These are phyloP conservation scores for Suhomyces taliae DNA, from an alignment of 1,139 yeast genomes.

Conservation along the genomic window DNA sequence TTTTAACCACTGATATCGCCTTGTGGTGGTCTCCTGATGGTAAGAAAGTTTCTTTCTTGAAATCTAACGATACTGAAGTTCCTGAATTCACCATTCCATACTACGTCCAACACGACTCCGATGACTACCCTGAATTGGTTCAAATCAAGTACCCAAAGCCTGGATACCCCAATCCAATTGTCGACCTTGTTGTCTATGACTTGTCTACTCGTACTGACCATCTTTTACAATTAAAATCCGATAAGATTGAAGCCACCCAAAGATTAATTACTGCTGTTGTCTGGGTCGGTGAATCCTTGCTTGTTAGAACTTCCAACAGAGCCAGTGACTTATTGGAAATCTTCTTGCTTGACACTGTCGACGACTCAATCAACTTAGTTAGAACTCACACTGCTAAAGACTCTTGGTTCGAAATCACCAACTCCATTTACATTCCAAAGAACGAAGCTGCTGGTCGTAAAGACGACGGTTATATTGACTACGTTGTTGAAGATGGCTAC, in stretches of 20 bases:
- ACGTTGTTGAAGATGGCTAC: constrained; percentile 52
- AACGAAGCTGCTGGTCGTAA: constrained; percentile 43
- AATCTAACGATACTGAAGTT: constrained; percentile 52
- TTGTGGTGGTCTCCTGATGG: constrained; percentile 64
- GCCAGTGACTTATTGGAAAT: constrained; percentile 44
- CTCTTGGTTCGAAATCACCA: constrained; percentile 77
- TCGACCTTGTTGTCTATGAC: constrained; percentile 40
- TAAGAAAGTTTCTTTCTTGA: constrained; percentile 45
- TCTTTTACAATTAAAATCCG: constrained; percentile 24
- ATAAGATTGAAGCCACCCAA: constrained; percentile 22
- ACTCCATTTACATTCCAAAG: constrained; percentile 68
- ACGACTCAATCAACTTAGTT: constrained; percentile 28
- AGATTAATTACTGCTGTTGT: constrained; percentile 43
- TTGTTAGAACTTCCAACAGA: constrained; percentile 46
- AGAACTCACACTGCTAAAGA: constrained; percentile 41
- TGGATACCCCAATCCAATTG: constrained; percentile 45
- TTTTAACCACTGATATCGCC: constrained; percentile 48
- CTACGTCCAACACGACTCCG: constrained; percentile 48
- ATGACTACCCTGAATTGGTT: constrained; percentile 42
- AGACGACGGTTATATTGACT: constrained; percentile 55
- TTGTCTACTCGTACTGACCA: constrained; percentile 15
- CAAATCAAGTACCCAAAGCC: constrained; percentile 49
- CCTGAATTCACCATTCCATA: constrained; percentile 55
- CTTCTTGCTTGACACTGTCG: constrained; percentile 37
- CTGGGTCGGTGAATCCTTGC: constrained; percentile 38